These are phyloP conservation scores for Cyclaneusma minus DNA, from an alignment of 2,329 filamentous ascomycete species.

Conservation along the genomic window DNA sequence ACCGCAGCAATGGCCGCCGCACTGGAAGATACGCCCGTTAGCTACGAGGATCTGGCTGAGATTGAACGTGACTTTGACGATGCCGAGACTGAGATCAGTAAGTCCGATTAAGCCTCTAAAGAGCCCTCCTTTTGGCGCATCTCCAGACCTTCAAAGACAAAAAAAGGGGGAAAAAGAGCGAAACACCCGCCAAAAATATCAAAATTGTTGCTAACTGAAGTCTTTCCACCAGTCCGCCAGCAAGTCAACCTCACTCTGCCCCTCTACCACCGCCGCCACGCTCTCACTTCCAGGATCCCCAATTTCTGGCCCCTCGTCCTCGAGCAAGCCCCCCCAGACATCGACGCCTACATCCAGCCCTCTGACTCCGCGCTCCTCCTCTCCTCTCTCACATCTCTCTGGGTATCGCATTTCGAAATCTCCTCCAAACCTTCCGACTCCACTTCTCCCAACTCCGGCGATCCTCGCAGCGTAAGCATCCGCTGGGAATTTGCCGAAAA, in stretches of 20 bases:
- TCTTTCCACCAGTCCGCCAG: conserved; percentile 43
- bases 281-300: conserved; percentile 55
- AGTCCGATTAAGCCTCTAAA: conserved; percentile 20
- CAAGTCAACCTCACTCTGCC: conserved; percentile 52
- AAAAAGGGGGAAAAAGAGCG: too few relatives aligned
- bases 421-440: conserved; percentile 26
- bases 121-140: neutral
- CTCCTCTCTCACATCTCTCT: conserved; percentile 48
- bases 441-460: conserved; percentile 38
- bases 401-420: conserved; percentile 70
- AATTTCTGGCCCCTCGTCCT: conserved; percentile 94
- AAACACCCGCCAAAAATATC: too few relatives aligned
- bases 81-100: conserved; percentile 70
- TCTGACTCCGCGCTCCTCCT: conserved; percentile 62
- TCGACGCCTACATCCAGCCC: conserved; percentile 79
- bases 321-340: conserved; percentile 69
- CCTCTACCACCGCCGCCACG: conserved; percentile 63
- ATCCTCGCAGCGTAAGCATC: conserved; percentile 67
- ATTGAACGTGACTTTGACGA: conserved; percentile 77
- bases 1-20: conserved; percentile 18
- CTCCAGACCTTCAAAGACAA: conserved; percentile 1
- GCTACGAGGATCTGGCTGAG: conserved; percentile 63
- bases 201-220: conserved; percentile 5
- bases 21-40: conserved; percentile 29
- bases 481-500: conserved; percentile 69